These are phyloP conservation scores for Naegleria fowleri DNA, from an alignment of 208 protist species.

Conservation along the genomic window DNA sequence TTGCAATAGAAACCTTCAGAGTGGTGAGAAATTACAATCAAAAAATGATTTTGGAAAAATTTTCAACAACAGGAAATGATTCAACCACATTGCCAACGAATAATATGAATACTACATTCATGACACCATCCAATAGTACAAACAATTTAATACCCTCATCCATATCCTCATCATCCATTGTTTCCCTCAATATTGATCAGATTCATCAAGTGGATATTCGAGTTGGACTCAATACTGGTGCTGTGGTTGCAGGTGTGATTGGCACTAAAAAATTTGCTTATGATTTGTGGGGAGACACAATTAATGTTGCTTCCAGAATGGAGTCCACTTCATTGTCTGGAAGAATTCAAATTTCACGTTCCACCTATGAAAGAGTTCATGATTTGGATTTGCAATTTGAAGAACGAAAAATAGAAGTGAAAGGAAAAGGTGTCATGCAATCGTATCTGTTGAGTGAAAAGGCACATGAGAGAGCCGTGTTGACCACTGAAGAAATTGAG, in stretches of 20 bases:
- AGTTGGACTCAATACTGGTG: background rate
- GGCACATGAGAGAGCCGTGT: background rate
- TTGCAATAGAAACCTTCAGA: background rate
- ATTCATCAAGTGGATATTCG: background rate
- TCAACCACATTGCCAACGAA: too few relatives aligned
- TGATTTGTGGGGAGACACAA: conserved; percentile 45
- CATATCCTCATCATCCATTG: too few relatives aligned
- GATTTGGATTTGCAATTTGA: background rate
- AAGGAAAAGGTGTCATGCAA: conserved; percentile 25
- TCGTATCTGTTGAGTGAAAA: background rate
- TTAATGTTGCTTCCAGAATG: conserved; percentile 43
- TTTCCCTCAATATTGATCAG: too few relatives aligned
- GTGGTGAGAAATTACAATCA: background rate
- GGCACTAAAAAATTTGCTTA: background rate
- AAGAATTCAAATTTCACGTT: too few relatives aligned
- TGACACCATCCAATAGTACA: too few relatives aligned
- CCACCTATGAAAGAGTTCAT: too few relatives aligned
- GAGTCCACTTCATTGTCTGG: too few relatives aligned
- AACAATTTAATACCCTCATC: too few relatives aligned
- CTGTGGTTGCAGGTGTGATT: background rate
- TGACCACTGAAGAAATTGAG: too few relatives aligned
- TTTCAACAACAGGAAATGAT: too few relatives aligned
- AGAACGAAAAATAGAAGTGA: conserved; percentile 2
- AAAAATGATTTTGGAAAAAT: too few relatives aligned
- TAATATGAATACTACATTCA: too few relatives aligned